Conservation (phyloP, 495 filamentous ascomycete genomes). For the Talaromyces wortmannii region DNA sequence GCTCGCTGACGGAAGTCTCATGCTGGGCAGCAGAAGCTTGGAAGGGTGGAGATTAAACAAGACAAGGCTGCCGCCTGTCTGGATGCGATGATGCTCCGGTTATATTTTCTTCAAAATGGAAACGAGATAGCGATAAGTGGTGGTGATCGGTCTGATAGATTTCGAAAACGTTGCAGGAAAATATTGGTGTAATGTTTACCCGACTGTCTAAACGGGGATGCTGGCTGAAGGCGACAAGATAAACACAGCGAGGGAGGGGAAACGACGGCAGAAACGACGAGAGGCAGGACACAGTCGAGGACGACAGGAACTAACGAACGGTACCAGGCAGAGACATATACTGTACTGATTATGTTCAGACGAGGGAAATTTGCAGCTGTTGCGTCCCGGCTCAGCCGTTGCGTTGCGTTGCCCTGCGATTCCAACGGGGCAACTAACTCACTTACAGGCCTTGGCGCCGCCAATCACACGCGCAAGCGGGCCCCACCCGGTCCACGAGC, state of each 20-base stretch:
- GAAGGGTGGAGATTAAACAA: neutral
- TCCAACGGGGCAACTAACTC: neutral
- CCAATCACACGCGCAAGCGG: neutral
- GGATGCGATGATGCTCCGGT: neutral
- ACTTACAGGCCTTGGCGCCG: neutral
- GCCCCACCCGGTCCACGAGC: neutral
- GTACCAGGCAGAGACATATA: neutral
- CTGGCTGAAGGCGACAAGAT: no score
- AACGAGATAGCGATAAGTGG: no score
- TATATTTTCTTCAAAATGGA: no score
- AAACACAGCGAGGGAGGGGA: neutral
- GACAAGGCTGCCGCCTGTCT: neutral
- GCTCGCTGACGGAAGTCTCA: slow-evolving; percentile 29
- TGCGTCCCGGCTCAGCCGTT: no score
- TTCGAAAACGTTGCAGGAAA: no score
- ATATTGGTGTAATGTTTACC: neutral
- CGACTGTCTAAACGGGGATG: neutral
- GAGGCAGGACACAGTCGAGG: neutral
- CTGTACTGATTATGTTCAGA: neutral
- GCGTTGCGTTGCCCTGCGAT: neutral
- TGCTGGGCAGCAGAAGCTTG: slow-evolving; percentile 6
- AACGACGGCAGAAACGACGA: neutral
- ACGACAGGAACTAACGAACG: neutral
- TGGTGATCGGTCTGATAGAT: no score
- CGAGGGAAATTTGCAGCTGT: no score